Evolutionary conservation across 1,284 basidiomycete species (phyloP).

Genomic region (Wolfiporia cocos): DNA sequence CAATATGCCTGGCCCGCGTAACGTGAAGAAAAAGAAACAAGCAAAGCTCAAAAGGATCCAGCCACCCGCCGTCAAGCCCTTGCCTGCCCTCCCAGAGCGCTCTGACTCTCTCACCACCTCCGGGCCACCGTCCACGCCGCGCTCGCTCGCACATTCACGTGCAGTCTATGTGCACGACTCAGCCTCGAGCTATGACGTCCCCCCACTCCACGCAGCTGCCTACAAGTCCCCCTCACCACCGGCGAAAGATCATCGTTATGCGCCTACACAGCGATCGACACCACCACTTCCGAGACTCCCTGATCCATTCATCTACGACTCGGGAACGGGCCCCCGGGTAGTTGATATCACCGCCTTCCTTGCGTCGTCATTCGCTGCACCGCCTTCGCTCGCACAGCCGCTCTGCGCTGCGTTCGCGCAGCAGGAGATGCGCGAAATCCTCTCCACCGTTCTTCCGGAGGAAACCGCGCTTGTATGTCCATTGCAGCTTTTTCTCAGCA

Average conservation of each 20-base stretch:
- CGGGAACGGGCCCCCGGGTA: constrained; percentile 72
- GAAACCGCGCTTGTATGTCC: constrained; percentile 59
- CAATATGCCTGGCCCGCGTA: constrained; percentile 42
- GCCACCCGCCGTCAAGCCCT: not conserved
- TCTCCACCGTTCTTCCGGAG: constrained; percentile 59
- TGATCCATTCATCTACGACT: constrained; percentile 63
- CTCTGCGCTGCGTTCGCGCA: constrained; percentile 70
- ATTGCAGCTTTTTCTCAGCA: not conserved
- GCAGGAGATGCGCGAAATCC: constrained; percentile 66
- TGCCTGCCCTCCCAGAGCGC: not conserved
- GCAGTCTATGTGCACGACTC: not conserved
- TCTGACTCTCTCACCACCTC: constrained; percentile 1
- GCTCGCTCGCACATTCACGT: not conserved
- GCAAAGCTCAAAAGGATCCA: constrained; percentile 23
- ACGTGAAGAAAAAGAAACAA: constrained; percentile 36
- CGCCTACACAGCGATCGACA: constrained; percentile 18
- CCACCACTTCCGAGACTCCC: constrained; percentile 23
- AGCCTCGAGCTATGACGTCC: not conserved
- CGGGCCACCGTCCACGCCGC: constrained; percentile 1
- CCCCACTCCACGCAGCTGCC: no score
- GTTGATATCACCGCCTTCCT: constrained; percentile 56
- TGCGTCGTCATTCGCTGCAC: constrained; percentile 55
- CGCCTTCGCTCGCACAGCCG: constrained; percentile 51
- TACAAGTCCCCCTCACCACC: no score
- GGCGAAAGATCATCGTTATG: constrained; percentile 12